Percentiles rank a stretch among this genome's conserved stretches.
These are phyloP conservation scores for Brasilioporus rufonigricans DNA, from an alignment of 768 basidiomycete genomes.

Conservation along the genomic window DNA sequence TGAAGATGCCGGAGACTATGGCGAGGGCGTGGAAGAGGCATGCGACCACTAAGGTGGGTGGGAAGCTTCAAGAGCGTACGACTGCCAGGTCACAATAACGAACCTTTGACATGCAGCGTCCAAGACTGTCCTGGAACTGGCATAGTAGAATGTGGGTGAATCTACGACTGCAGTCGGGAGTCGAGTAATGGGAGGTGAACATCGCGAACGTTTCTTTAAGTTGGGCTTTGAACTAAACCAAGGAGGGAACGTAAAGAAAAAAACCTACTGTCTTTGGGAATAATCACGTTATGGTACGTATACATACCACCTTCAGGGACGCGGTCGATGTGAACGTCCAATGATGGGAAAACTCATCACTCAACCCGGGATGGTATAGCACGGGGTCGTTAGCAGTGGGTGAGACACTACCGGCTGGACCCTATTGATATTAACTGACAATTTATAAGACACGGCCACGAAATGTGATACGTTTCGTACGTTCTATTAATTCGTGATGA, in stretches of 20 bases:
- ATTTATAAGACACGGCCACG: neutral
- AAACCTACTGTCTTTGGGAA: neutral
- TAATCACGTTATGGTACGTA: neutral
- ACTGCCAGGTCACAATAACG: neutral
- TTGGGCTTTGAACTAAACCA: neutral
- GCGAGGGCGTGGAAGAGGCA: constrained; percentile 9
- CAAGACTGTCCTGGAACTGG: constrained; percentile 18
- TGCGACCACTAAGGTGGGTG: neutral
- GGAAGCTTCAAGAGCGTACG: neutral
- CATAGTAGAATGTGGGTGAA: constrained; percentile 1
- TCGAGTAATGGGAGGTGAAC: neutral
- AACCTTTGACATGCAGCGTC: constrained; percentile 15
- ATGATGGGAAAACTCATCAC: neutral
- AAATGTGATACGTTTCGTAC: neutral
- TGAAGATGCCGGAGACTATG: constrained; percentile 14
- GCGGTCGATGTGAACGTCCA: neutral
- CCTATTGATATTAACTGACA: neutral
- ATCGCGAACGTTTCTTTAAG: neutral
- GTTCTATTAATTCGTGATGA: neutral
- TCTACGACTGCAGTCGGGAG: neutral
- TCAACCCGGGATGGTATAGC: neutral
- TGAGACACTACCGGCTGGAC: too few relatives aligned
- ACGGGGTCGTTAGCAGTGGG: neutral
- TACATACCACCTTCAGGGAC: neutral
- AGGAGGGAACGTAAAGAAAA: neutral